These are phyloP conservation scores for Verticillium alfalfae DNA, from an alignment of 2,329 filamentous ascomycete species.

Conservation along the genomic window DNA sequence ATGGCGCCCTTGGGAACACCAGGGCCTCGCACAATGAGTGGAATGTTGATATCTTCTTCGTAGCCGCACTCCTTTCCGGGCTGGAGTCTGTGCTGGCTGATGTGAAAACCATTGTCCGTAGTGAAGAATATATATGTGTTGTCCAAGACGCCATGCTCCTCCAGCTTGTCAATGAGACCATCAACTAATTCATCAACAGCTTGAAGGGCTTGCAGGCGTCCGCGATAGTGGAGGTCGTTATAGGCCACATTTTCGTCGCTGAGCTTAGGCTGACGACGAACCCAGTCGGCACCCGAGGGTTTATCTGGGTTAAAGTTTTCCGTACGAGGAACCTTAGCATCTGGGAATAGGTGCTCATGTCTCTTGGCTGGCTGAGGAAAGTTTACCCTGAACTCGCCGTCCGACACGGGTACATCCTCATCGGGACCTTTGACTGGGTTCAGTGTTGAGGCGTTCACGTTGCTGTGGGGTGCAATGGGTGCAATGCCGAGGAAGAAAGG, in stretches of 20 bases:
- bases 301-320: conserved; percentile 57
- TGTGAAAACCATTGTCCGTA: conserved; percentile 48
- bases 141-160: conserved; percentile 23
- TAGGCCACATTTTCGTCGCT: conserved; percentile 23
- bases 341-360: conserved; percentile 55
- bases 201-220: conserved; percentile 35
- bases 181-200: conserved; percentile 40
- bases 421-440: conserved; percentile 55
- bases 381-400: conserved; percentile 36
- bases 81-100: conserved; percentile 44
- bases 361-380: conserved; percentile 37
- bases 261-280: conserved; percentile 28
- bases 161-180: conserved; percentile 25
- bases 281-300: conserved; percentile 37
- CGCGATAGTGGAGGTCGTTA: conserved; percentile 32
- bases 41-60: conserved; percentile 47
- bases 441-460: conserved; percentile 18
- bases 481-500: conserved; percentile 55
- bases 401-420: conserved; percentile 45
- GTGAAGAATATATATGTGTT: conserved; percentile 48
- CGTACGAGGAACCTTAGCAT: conserved; percentile 55
- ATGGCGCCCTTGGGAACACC: conserved; percentile 30
- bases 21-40: conserved; percentile 43
- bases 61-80: conserved; percentile 47
- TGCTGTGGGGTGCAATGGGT: conserved; percentile 31